phyloP scores from a whole-genome alignment of 768 basidiomycete species.

The Tylopilus cervinicoccineus region DNA sequence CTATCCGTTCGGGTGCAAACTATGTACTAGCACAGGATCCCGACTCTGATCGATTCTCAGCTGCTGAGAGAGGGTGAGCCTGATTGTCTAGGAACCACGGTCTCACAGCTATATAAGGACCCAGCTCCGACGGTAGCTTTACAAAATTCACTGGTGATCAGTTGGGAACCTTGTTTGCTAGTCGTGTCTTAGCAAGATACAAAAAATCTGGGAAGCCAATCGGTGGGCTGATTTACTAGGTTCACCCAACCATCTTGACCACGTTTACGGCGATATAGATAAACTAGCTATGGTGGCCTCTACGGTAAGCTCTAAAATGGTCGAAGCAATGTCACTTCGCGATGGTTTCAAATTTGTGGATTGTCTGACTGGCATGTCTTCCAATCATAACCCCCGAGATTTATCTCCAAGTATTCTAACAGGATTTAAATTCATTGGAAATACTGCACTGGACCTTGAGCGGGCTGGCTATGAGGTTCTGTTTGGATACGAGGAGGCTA shows the following conservation, averaged over 20 bases:
- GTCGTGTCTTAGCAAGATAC: slow-evolving; percentile 41
- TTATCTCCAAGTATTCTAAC: slow-evolving; percentile 4
- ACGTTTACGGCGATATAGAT: slow-evolving; percentile 35
- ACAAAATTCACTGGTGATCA: slow-evolving; percentile 81
- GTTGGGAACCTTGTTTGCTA: slow-evolving; percentile 59
- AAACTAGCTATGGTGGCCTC: slow-evolving; percentile 85
- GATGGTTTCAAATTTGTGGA: slow-evolving; percentile 86
- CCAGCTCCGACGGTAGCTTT: slow-evolving; percentile 50
- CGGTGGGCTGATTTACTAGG: slow-evolving; percentile 26
- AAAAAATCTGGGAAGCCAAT: slow-evolving; percentile 43
- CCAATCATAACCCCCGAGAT: background rate
- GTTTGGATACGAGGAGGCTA: slow-evolving; percentile 91
- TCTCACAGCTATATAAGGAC: slow-evolving; percentile 2
- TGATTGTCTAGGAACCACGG: background rate
- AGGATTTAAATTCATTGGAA: slow-evolving; percentile 93
- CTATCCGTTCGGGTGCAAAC: slow-evolving; percentile 44
- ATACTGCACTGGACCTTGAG: slow-evolving; percentile 66
- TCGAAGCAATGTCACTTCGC: slow-evolving; percentile 64
- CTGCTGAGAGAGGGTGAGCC: slow-evolving; percentile 62
- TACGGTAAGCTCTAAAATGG: slow-evolving; percentile 89
- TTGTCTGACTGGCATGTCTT: slow-evolving; percentile 67
- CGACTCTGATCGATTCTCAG: slow-evolving; percentile 79
- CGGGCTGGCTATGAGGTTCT: slow-evolving; percentile 64
- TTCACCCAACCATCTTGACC: slow-evolving; percentile 39
- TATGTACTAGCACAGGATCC: slow-evolving; percentile 89